Evolutionary conservation across 139 green algal genomes (phyloP).

Genomic region (Chlamydomonas eustigma): DNA sequence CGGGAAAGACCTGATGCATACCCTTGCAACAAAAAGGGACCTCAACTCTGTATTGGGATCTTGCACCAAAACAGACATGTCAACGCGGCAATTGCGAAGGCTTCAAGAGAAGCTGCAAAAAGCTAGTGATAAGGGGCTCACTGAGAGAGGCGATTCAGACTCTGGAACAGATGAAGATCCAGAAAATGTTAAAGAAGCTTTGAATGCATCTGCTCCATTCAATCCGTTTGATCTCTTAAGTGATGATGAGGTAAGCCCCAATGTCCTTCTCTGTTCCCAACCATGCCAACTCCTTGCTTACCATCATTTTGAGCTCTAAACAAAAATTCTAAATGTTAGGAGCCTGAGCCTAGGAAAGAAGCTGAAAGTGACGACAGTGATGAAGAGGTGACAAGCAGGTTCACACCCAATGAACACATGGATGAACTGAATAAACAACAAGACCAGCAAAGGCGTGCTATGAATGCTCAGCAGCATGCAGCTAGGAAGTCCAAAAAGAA

Average conservation of each 20-base stretch:
- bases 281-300: too few species aligned
- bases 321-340: too few species aligned
- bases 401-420: background rate
- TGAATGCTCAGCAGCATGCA: too few species aligned
- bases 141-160: background rate
- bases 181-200: background rate
- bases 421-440: background rate
- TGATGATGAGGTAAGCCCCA: constrained; percentile 49
- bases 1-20: too few species aligned
- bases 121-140: constrained; percentile 9
- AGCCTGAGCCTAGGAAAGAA: constrained; percentile 17
- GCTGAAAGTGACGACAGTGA: constrained; percentile 37
- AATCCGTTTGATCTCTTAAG: constrained; percentile 69
- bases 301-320: too few species aligned
- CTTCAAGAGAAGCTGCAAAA: constrained; percentile 3
- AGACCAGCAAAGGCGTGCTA: background rate
- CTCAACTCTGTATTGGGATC: too few species aligned
- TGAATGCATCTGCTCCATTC: constrained; percentile 32
- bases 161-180: constrained; percentile 7
- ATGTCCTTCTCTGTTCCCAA: too few species aligned
- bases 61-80: too few species aligned
- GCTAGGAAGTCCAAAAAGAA: too few species aligned
- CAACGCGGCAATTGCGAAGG: constrained; percentile 15
- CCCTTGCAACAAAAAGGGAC: too few species aligned
- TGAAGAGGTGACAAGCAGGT: constrained; percentile 20